Evolutionary conservation across 805 yeast species (phyloP).

Genomic region (Candida jianshihensis): DNA sequence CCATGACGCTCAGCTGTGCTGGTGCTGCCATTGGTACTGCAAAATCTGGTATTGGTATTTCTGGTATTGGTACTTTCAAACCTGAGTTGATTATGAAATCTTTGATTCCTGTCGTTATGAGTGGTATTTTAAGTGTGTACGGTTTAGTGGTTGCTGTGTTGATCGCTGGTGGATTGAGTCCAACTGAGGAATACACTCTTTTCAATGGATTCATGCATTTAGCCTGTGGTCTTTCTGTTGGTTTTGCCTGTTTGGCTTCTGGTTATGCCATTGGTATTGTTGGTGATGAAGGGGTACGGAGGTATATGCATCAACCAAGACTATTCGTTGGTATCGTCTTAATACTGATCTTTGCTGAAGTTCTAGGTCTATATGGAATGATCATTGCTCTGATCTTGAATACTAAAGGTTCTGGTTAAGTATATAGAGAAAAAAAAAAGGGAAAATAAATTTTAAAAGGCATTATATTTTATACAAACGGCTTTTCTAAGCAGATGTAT

Average conservation of each 20-base stretch:
- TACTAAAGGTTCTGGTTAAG: conserved; percentile 71
- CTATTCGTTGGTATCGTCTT: conserved; percentile 85
- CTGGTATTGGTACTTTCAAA: conserved; percentile 96
- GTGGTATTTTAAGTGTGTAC: conserved; percentile 94
- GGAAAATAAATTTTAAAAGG: neutral
- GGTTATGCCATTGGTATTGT: conserved; percentile 96
- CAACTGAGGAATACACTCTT: conserved; percentile 70
- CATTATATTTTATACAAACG: neutral
- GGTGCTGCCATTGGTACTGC: conserved; percentile 99
- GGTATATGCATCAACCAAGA: conserved; percentile 81
- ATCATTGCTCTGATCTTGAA: conserved; percentile 88
- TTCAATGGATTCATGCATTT: conserved; percentile 98
- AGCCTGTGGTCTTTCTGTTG: conserved; percentile 93
- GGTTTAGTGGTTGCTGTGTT: conserved; percentile 95
- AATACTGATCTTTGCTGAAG: conserved; percentile 87
- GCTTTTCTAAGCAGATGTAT: conserved; percentile 22
- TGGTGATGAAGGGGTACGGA: conserved; percentile 90
- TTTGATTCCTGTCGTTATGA: conserved; percentile 94
- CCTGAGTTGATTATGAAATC: conserved; percentile 97
- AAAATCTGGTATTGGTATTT: conserved; percentile 94
- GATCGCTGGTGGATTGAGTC: conserved; percentile 85
- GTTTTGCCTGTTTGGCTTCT: conserved; percentile 92
- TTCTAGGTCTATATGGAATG: conserved; percentile 88
- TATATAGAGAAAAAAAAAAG: neutral
- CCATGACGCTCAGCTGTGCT: conserved; percentile 86